Base-by-base conservation (phyloP, 23 red algal genomes). In the Cyanidiococcus yangmingshanensis region DNA sequence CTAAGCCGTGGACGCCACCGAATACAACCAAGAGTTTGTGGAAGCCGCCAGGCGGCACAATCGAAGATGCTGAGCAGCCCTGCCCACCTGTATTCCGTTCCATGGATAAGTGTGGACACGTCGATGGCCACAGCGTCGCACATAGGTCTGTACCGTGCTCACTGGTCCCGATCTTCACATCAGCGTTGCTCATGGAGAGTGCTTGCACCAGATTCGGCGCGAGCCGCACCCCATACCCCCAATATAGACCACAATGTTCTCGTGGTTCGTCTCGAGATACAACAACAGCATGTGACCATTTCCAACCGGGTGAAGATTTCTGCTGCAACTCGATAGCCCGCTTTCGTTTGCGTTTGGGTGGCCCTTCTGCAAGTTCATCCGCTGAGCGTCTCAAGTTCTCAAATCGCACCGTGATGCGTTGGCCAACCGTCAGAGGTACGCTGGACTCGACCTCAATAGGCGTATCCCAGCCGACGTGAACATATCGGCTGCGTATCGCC, bases 111-210 rank as follows among this genome's bases (percentile, higher is more conserved):
- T n/a, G n/a, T n/a, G n/a, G n/a, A n/a, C n/a, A n/a, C n/a, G n/a
- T n/a, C 12, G 12, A 15, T 15, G 12, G 12, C 45, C 45, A 54
- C 12, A 54, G 45, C 24, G 38, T 81, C 39, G 38, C 68, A 38
- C 18, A 81, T 34, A 39, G 58, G 67, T 82, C 37, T 40, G 30
- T 34, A 2, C 88, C 88, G 38, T 76, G 50, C 71, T 98, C 94
- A 17, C 82, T 87, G 37, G 94, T 98, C 51, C 94, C 94, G 63
- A 98, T 79, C 0, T 79, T 76, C 38, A 90, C 51, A 80, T 98
- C 94, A 74, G 88, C 90, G 0, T 80, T 85, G 59, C 76, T 58
- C 51, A 15, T 40, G 35, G 68, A 76, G 0, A 76, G 57, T 39
- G 59, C 84, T 31, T 89, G 76, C 41, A 82, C 71, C 16, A 98